Evolutionary conservation across 139 green algal genomes (phyloP).

Genomic region (Cymbomonas tetramitiformis): DNA sequence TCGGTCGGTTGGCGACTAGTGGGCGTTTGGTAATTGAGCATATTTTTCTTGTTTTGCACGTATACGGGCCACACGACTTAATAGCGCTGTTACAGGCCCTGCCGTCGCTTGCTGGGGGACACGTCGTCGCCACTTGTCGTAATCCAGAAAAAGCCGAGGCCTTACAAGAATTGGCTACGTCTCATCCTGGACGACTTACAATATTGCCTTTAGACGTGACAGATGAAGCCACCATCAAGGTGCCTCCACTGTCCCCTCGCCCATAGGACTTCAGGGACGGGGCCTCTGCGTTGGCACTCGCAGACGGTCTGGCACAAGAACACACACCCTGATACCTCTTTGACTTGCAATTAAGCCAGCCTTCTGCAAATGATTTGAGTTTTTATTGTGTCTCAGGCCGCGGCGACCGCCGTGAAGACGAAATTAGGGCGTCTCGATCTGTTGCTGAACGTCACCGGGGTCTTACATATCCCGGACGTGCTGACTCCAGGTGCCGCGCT

Average conservation of each 20-base stretch:
- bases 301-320: no score
- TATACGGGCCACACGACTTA: no score
- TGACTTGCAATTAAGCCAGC: no score
- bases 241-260: no score
- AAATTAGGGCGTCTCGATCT: conserved; percentile 37
- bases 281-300: no score
- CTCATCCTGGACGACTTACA: conserved; percentile 21
- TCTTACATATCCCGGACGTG: conserved; percentile 43
- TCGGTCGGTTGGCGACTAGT: no score
- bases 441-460: conserved; percentile 50
- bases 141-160: conserved; percentile 26
- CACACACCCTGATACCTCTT: no score
- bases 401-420: conserved; percentile 20
- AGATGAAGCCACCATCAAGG: conserved; percentile 37
- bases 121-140: conserved; percentile 58
- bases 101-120: not conserved
- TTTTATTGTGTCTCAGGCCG: no score
- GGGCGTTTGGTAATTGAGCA: no score
- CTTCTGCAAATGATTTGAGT: no score
- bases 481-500: conserved; percentile 28
- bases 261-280: no score
- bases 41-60: no score
- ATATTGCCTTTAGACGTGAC: conserved; percentile 45
- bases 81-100: not conserved
- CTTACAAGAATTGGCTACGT: conserved; percentile 27